These are phyloP conservation scores for Lyophyllum decastes DNA, from an alignment of 768 basidiomycete species.

Conservation along the genomic window DNA sequence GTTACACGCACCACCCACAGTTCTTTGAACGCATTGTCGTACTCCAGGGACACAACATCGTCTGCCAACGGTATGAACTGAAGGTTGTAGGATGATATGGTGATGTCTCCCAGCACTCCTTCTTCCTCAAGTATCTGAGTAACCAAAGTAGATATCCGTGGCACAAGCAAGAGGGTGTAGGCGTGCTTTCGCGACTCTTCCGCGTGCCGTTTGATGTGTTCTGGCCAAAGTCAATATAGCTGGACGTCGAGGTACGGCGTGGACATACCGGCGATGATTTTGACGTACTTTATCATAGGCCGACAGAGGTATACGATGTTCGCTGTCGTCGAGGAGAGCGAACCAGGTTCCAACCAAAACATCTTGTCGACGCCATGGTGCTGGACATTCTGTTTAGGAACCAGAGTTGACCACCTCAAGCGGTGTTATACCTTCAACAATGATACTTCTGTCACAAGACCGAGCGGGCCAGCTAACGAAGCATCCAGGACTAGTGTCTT, in stretches of 20 bases:
- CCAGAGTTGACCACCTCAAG: neutral
- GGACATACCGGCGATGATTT: slow-evolving; percentile 85
- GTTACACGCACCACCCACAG: slow-evolving; percentile 78
- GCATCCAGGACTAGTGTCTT: slow-evolving; percentile 97
- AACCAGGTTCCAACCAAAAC: slow-evolving; percentile 97
- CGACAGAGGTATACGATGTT: slow-evolving; percentile 94
- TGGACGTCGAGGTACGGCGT: slow-evolving; percentile 12
- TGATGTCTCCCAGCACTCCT: slow-evolving; percentile 96
- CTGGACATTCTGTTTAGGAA: slow-evolving; percentile 39
- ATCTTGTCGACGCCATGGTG: slow-evolving; percentile 99
- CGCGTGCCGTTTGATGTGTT: slow-evolving; percentile 86
- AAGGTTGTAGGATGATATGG: slow-evolving; percentile 83
- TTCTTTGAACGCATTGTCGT: slow-evolving; percentile 83
- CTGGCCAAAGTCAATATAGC: slow-evolving; percentile 46
- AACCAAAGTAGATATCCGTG: slow-evolving; percentile 84
- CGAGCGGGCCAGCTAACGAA: slow-evolving; percentile 85
- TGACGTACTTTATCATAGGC: slow-evolving; percentile 81
- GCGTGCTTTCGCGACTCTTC: slow-evolving; percentile 73
- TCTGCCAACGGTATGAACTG: slow-evolving; percentile 94
- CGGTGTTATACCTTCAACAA: slow-evolving; percentile 71
- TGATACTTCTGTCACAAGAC: slow-evolving; percentile 93
- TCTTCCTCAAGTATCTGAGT: slow-evolving; percentile 89
- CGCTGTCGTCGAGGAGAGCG: slow-evolving; percentile 77
- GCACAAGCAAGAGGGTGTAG: slow-evolving; percentile 87
- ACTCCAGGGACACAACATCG: slow-evolving; percentile 90